Percentiles rank a stretch among this genome's conserved stretches.
These are phyloP conservation scores for Tolypocladium guangdongense DNA, from an alignment of 2,329 filamentous ascomycete species.

Conservation along the genomic window DNA sequence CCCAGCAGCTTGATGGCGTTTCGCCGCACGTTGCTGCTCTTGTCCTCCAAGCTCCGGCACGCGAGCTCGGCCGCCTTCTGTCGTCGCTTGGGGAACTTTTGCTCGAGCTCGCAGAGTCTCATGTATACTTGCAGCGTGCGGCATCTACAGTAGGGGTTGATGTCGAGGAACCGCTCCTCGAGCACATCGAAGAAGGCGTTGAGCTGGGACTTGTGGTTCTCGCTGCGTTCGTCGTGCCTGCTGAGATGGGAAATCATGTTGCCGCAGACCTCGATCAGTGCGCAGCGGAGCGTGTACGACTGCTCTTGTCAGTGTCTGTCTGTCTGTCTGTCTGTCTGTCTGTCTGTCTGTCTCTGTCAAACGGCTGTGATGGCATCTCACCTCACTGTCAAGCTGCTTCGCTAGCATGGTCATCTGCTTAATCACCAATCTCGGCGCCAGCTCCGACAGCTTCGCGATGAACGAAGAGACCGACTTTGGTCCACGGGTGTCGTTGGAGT, in stretches of 20 bases:
- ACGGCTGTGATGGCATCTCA: slow-evolving; percentile 18
- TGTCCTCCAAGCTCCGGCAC: slow-evolving; percentile 84
- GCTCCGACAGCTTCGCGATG: slow-evolving; percentile 83
- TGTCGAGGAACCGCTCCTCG: slow-evolving; percentile 89
- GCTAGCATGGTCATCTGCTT: slow-evolving; percentile 95
- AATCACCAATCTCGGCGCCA: slow-evolving; percentile 83
- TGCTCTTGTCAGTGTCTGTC: slow-evolving; percentile 22
- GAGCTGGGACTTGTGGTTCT: slow-evolving; percentile 89
- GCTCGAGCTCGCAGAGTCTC: slow-evolving; percentile 85
- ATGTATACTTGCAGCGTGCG: slow-evolving; percentile 87
- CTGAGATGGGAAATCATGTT: slow-evolving; percentile 88
- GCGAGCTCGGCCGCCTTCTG: slow-evolving; percentile 83
- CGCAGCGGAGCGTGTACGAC: slow-evolving; percentile 88
- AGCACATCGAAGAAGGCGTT: slow-evolving; percentile 96
- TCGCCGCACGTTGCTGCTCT: slow-evolving; percentile 91
- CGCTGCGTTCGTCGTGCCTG: slow-evolving; percentile 80
- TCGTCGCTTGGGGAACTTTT: slow-evolving; percentile 87
- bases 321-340: no score
- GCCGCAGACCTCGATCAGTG: slow-evolving; percentile 92
- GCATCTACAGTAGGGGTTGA: slow-evolving; percentile 93
- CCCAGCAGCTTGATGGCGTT: slow-evolving; percentile 91
- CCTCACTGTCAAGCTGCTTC: slow-evolving; percentile 91
- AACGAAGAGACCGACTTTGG: slow-evolving; percentile 95
- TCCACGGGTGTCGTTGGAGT: slow-evolving; percentile 87
- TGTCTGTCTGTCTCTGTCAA: no score